phyloP scores from a whole-genome alignment of 805 yeast genomes.

The Maudiozyma turicensis region DNA sequence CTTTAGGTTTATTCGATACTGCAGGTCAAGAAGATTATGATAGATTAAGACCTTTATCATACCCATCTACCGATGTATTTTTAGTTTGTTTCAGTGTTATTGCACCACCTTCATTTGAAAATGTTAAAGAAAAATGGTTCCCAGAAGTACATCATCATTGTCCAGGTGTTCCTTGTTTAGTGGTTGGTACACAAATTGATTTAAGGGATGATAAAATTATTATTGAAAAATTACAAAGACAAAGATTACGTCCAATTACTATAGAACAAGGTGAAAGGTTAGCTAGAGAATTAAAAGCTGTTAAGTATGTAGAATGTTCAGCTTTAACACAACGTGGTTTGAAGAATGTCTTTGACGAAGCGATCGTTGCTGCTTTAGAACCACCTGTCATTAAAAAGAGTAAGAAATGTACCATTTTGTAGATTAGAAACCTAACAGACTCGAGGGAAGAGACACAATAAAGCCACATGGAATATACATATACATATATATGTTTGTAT shows the following conservation, averaged over 20 bases:
- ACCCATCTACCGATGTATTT: constrained; percentile 95
- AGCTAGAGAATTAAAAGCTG: constrained; percentile 90
- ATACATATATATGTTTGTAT: no score
- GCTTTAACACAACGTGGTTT: constrained; percentile 95
- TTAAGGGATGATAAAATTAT: constrained; percentile 88
- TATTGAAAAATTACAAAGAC: constrained; percentile 81
- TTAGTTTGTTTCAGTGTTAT: constrained; percentile 93
- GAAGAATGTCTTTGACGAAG: constrained; percentile 97
- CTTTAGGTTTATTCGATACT: constrained; percentile 94
- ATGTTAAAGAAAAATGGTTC: constrained; percentile 97
- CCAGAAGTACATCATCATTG: constrained; percentile 98
- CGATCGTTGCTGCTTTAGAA: constrained; percentile 94
- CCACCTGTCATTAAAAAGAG: constrained; percentile 86
- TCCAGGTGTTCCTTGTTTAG: constrained; percentile 95
- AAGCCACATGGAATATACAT: no score
- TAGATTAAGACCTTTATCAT: constrained; percentile 89
- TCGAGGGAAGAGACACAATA: no score
- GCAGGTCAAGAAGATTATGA: constrained; percentile 99
- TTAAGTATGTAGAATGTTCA: constrained; percentile 94
- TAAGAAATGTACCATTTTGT: constrained; percentile 71
- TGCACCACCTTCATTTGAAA: constrained; percentile 94
- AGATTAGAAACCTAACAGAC: constrained; percentile 8
- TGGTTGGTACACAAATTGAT: constrained; percentile 96
- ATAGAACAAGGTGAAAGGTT: constrained; percentile 84
- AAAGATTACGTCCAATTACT: constrained; percentile 58